phyloP scores from a whole-genome alignment of 2,329 filamentous ascomycete genomes.

The Didymella exigua region DNA sequence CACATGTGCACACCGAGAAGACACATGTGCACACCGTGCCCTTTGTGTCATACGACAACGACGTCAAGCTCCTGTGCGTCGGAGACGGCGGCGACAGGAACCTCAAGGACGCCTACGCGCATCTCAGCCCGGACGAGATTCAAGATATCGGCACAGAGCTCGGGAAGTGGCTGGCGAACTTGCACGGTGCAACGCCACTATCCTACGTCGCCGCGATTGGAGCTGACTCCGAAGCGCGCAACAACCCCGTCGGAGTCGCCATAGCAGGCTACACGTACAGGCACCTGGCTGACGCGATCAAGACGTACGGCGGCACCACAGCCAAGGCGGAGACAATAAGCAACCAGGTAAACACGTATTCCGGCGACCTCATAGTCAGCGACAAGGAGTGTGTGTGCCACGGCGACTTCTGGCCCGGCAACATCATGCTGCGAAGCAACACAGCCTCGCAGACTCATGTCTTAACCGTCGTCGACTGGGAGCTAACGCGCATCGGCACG shows the following conservation, averaged over 20 bases:
- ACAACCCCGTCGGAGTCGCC: constrained; percentile 31
- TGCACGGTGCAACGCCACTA: constrained; percentile 34
- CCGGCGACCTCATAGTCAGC: constrained; percentile 30
- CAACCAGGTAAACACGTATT: constrained; percentile 17
- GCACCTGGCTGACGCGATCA: constrained; percentile 31
- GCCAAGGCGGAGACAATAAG: constrained; percentile 16
- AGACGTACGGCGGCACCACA: not conserved
- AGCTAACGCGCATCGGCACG: constrained; percentile 41
- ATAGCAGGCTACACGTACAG: constrained; percentile 42
- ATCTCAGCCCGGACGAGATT: constrained; percentile 25
- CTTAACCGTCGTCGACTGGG: constrained; percentile 48
- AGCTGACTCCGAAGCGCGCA: not conserved
- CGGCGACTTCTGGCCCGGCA: constrained; percentile 50
- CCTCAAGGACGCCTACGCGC: constrained; percentile 42
- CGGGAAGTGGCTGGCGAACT: constrained; percentile 40
- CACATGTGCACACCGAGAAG: not conserved
- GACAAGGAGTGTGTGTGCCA: constrained; percentile 47
- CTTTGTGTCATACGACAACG: constrained; percentile 32
- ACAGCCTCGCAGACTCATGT: not conserved
- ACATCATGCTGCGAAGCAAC: constrained; percentile 36
- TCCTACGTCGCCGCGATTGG: not conserved
- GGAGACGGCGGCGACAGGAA: constrained; percentile 37
- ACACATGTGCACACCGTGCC: constrained; percentile 27
- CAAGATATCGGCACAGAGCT: constrained; percentile 30
- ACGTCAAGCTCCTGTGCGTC: constrained; percentile 38